Evolutionary conservation across 2,329 filamentous ascomycete genomes (phyloP).

Genomic region (Venturia aucupariae): DNA sequence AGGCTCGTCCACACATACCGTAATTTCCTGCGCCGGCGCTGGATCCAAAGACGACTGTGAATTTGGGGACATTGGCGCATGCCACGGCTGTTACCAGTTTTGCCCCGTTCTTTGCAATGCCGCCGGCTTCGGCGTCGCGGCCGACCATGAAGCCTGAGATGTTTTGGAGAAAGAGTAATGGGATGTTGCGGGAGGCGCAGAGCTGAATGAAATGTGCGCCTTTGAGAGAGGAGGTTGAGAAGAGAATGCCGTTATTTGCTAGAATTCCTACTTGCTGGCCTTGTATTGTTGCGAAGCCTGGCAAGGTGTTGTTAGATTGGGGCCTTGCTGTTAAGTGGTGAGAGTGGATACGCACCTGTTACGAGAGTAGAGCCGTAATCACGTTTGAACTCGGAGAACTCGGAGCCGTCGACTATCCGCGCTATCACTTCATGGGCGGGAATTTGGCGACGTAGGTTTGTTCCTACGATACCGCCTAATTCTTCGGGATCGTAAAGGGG

Average conservation of each 20-base stretch:
- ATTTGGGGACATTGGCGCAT: constrained; percentile 89
- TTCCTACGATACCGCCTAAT: constrained; percentile 79
- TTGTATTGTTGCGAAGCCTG: constrained; percentile 79
- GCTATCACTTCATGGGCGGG: constrained; percentile 86
- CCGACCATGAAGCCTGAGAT: constrained; percentile 99
- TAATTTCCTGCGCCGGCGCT: constrained; percentile 95
- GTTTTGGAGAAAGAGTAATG: constrained; percentile 89
- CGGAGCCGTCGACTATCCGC: constrained; percentile 80
- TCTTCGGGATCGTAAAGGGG: constrained; percentile 74
- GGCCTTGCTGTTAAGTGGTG: not conserved
- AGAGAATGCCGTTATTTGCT: constrained; percentile 92
- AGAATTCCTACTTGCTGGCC: constrained; percentile 87
- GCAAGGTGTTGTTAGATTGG: not conserved
- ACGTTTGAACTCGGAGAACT: constrained; percentile 90
- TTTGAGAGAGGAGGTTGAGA: constrained; percentile 81
- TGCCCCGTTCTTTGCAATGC: constrained; percentile 95
- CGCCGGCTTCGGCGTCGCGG: constrained; percentile 79
- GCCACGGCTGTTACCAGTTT: constrained; percentile 94
- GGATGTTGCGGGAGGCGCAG: constrained; percentile 80
- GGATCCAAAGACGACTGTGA: constrained; percentile 91
- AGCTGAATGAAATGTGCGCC: constrained; percentile 96
- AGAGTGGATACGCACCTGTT: constrained; percentile 39
- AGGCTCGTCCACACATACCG: constrained; percentile 93
- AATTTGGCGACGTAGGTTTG: constrained; percentile 78
- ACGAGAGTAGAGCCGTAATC: constrained; percentile 83